phyloP scores from a whole-genome alignment of 768 basidiomycete species.

The Boletus sensibilis region DNA sequence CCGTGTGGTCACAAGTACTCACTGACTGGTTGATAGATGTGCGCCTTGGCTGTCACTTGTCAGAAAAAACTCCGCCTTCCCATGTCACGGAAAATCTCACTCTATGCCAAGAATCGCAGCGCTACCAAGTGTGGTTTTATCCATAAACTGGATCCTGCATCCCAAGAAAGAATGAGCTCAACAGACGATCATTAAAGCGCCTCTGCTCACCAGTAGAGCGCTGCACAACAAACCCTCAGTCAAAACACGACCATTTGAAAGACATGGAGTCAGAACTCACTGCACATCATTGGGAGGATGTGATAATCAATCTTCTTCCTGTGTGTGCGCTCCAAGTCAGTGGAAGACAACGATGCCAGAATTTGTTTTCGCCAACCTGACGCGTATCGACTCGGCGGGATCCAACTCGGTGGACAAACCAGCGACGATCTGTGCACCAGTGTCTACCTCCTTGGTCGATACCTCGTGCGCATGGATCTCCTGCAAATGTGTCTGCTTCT shows the following conservation, averaged over 20 bases:
- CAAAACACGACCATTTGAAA: neutral
- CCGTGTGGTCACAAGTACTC: constrained; percentile 16
- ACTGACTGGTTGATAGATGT: constrained; percentile 66
- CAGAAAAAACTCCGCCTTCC: neutral
- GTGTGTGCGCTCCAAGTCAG: neutral
- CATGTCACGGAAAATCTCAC: constrained; percentile 34
- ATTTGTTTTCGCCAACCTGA: constrained; percentile 40
- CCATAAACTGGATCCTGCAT: constrained; percentile 76
- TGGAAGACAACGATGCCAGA: neutral
- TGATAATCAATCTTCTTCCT: constrained; percentile 65
- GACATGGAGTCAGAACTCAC: constrained; percentile 39
- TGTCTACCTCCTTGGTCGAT: constrained; percentile 53
- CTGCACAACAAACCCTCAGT: constrained; percentile 28
- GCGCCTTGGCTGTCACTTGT: constrained; percentile 47
- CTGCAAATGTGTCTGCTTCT: constrained; percentile 10
- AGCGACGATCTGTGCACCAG: constrained; percentile 56
- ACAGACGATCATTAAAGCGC: neutral
- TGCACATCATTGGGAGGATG: constrained; percentile 69
- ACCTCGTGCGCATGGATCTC: constrained; percentile 21
- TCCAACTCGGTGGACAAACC: constrained; percentile 46
- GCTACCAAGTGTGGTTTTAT: constrained; percentile 69
- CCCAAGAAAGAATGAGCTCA: neutral
- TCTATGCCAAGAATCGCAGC: constrained; percentile 69
- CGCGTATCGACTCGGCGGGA: constrained; percentile 48
- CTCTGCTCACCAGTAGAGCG: constrained; percentile 49